Evolutionary conservation across 495 filamentous ascomycete species (phyloP).

Genomic region (Aspergillus sclerotioniger): DNA sequence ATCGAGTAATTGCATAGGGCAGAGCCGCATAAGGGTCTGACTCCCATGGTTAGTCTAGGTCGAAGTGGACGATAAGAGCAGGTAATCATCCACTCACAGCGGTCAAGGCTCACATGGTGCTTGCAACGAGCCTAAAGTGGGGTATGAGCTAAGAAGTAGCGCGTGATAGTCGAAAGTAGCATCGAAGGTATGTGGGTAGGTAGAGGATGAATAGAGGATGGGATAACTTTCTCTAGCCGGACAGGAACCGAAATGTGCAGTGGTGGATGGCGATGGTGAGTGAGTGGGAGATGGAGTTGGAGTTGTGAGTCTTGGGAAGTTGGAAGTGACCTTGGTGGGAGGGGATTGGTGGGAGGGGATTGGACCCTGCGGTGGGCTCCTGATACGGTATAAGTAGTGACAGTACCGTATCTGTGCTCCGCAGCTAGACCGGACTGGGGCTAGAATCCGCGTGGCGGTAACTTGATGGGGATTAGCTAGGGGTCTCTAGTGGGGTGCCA

Average conservation of each 20-base stretch:
- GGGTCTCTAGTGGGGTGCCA: background rate
- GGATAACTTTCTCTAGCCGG: no score
- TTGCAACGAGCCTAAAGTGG: background rate
- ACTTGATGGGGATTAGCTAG: background rate
- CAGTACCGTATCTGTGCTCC: background rate
- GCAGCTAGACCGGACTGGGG: background rate
- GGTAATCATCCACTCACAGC: background rate
- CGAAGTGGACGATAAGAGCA: background rate
- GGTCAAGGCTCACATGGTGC: background rate
- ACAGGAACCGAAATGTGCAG: no score
- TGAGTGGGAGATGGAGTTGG: no score
- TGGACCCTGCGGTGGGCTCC: background rate
- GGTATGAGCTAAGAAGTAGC: background rate
- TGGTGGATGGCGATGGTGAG: no score
- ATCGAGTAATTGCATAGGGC: background rate
- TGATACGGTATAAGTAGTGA: background rate
- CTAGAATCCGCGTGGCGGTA: background rate
- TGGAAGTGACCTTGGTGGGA: no score
- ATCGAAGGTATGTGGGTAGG: background rate
- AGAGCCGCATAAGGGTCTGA: conserved; percentile 6
- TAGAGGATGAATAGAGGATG: background rate
- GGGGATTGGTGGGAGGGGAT: background rate
- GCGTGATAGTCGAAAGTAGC: background rate
- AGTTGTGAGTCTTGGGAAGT: no score
- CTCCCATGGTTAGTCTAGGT: background rate